Conservation (phyloP, 306 rosid genomes). For the Parietaria judaica region DNA sequence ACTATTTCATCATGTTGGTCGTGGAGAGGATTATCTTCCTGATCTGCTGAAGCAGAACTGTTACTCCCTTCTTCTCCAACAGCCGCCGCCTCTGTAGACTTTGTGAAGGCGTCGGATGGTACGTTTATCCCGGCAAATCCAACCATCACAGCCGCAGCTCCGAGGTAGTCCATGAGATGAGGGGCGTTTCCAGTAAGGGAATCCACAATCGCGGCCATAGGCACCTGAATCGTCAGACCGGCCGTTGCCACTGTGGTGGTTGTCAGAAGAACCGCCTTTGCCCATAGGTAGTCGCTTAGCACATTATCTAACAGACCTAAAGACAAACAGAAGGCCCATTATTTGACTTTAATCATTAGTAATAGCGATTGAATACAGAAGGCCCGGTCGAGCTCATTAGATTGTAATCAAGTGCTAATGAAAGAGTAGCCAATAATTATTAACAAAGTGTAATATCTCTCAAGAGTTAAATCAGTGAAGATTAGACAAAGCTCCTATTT, state of each 20-base stretch:
- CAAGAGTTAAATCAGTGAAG: too few relatives aligned
- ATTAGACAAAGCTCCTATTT: too few relatives aligned
- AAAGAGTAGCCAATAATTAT: too few relatives aligned
- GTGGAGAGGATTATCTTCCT: slow-evolving; percentile 19
- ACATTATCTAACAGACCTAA: slow-evolving; percentile 89
- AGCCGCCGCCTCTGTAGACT: slow-evolving; percentile 26
- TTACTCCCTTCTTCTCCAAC: slow-evolving; percentile 47
- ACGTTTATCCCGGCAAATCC: slow-evolving; percentile 84
- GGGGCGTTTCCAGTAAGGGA: slow-evolving; percentile 71
- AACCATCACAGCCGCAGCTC: slow-evolving; percentile 72
- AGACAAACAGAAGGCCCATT: slow-evolving; percentile 4
- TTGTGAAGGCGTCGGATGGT: slow-evolving; percentile 45
- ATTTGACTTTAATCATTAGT: not conserved
- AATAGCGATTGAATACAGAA: too few relatives aligned
- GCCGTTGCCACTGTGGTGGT: slow-evolving; percentile 95
- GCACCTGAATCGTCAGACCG: slow-evolving; percentile 92
- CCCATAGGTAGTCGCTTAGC: slow-evolving; percentile 92
- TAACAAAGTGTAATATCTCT: too few relatives aligned
- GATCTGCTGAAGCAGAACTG: slow-evolving; percentile 11
- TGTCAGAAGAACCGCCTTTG: slow-evolving; percentile 94
- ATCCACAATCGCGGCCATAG: slow-evolving; percentile 85
- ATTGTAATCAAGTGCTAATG: too few relatives aligned
- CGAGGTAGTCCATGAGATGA: slow-evolving; percentile 64
- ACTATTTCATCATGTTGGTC: slow-evolving; percentile 18
- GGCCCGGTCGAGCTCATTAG: too few relatives aligned